Evolutionary conservation across 208 protist genomes (phyloP).

Genomic region (Angomonas deanei): DNA sequence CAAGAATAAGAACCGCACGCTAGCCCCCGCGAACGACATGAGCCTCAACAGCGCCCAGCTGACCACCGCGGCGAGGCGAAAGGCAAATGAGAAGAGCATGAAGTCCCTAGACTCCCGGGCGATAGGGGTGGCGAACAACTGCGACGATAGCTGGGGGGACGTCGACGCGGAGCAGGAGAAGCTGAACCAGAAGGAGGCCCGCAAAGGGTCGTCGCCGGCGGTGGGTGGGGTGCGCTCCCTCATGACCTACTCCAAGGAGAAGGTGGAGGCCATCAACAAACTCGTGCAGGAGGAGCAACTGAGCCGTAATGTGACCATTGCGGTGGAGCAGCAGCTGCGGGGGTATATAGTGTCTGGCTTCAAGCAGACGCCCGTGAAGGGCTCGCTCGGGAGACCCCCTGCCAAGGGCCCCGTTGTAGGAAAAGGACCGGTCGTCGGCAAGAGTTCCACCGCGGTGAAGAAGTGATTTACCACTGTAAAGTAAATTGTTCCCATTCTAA

Average conservation of each 20-base stretch:
- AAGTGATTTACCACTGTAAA: no score
- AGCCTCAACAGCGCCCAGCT: constrained; percentile 17
- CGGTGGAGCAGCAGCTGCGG: constrained; percentile 38
- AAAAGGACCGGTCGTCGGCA: background rate
- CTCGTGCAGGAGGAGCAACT: constrained; percentile 32
- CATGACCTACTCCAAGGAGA: constrained; percentile 24
- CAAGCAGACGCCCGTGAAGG: background rate
- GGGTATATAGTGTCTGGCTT: constrained; percentile 18
- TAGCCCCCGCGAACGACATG: constrained; percentile 8
- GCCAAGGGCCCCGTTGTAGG: constrained; percentile 3
- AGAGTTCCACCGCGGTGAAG: constrained; percentile 1
- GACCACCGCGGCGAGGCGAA: background rate
- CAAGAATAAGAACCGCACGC: background rate
- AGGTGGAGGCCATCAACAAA: constrained; percentile 10
- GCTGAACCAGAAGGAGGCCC: background rate
- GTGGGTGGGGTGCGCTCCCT: constrained; percentile 19
- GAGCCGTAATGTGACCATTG: constrained; percentile 31
- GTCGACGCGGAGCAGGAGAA: constrained; percentile 10
- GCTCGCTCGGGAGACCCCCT: background rate
- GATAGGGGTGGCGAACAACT: constrained; percentile 12
- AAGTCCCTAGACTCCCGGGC: constrained; percentile 36
- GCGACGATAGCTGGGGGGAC: constrained; percentile 34
- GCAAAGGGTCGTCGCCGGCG: background rate
- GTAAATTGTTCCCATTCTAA: no score
- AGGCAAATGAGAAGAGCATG: constrained; percentile 1